Base-by-base conservation (phyloP, 192 early-diverging fungal species). In the Coemansia sp. region DNA sequence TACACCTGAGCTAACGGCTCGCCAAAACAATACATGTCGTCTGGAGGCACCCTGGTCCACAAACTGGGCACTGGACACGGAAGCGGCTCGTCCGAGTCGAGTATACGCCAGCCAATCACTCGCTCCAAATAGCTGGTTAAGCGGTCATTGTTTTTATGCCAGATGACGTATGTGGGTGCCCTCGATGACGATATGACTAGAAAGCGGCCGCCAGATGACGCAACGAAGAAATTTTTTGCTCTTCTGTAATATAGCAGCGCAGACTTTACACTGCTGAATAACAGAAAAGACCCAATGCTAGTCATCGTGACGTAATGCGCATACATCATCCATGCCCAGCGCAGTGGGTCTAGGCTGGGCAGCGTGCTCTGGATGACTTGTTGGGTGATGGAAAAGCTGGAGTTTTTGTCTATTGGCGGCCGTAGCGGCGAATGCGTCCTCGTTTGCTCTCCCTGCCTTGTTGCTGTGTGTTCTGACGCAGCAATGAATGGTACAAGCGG, bases 231-330 rank as follows among this genome's bases (percentile, higher is more conserved):
- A 15, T 5, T 21, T 49, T 19, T 49, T 8, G 2, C 48, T n/a
- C 1, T 49, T 49, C 5, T 3, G 41, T 6, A 15, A 15, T 49
- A 15, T 15, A 19, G 4, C 48, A 49, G 48, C 15, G 48, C 15
- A 19, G 15, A 49, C 15, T 49, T 7, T n/a, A 8, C 32, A 5
- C 17, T 8, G 48, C n/a, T 49, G 48, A 10, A 15, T 45, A 1
- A n/a, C 41, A n/a, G 19, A 21, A 21, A 49, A 7, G 11, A 19
- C 48, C 19, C 17, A 21, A n/a, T 8, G 25, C 25, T 9, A 55
- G 29, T 55, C 53, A 55, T 14, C 25, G 14, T 55, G 53, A 55
- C 53, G 29, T 55, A 27, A 55, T 55, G 24, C 29, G 53, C 53
- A 49, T 49, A 45, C 41, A 21, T 49, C 48, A 49, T 49, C 19